Evolutionary conservation across 2,329 filamentous ascomycete species (phyloP).

Genomic region (Monosporascus sp.): DNA sequence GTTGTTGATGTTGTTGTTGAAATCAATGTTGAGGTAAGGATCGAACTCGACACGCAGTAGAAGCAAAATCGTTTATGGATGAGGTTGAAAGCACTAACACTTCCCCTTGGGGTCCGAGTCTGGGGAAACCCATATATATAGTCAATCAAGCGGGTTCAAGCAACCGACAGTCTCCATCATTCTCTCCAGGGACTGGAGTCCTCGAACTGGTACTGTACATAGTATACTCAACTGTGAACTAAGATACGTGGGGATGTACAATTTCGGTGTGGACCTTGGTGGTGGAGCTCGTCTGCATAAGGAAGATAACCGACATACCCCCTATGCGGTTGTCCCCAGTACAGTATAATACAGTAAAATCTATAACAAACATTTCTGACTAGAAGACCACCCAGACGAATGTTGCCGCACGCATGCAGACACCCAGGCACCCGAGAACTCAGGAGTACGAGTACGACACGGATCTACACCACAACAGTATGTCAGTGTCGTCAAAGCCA

Average conservation of each 20-base stretch:
- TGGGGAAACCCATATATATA: neutral
- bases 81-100: neutral
- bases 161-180: too few species aligned
- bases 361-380: neutral
- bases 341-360: neutral
- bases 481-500: too few species aligned
- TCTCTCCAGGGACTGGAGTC: neutral
- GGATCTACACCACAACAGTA: too few species aligned
- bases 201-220: neutral
- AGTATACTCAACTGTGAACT: neutral
- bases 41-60: conserved; percentile 29
- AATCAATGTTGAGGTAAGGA: conserved; percentile 21
- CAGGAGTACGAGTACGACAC: too few species aligned
- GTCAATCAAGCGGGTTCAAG: too few species aligned
- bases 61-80: neutral
- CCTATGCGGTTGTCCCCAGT: neutral
- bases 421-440: too few species aligned
- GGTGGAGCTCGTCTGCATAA: neutral
- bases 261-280: neutral
- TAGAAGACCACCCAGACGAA: neutral
- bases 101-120: neutral
- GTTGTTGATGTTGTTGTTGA: neutral
- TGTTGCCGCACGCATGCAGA: too few species aligned
- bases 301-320: neutral
- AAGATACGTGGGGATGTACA: neutral